These are phyloP conservation scores for Heracleum sosnowskyi DNA, from an alignment of 129 eudicot species.

Conservation along the genomic window DNA sequence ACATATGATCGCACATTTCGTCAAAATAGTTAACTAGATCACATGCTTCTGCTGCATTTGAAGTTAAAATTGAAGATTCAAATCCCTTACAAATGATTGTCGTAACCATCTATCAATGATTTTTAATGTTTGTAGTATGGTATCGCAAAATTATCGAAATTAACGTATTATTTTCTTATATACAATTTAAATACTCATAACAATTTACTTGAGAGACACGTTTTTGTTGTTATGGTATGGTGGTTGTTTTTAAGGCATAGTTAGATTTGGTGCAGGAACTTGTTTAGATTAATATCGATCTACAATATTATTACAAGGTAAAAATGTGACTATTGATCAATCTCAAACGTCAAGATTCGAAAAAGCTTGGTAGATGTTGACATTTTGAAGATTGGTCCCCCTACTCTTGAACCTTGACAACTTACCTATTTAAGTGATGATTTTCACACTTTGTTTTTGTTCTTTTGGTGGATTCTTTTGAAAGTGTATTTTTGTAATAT, in stretches of 20 bases:
- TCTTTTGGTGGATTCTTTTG: not conserved
- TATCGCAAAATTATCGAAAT: no score
- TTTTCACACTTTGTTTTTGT: not conserved
- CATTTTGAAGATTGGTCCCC: conserved; percentile 6
- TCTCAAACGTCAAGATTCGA: not conserved
- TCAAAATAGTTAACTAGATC: no score
- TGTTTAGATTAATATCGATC: not conserved
- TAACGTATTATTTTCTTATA: no score
- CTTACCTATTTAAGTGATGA: not conserved
- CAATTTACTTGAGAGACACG: no score
- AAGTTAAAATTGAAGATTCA: no score
- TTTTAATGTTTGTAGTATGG: no score
- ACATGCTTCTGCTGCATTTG: no score
- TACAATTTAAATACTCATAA: no score
- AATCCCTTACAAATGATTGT: no score
- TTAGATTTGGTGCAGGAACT: not conserved
- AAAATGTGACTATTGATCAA: not conserved
- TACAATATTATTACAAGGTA: not conserved
- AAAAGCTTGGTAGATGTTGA: not conserved
- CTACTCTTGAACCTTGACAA: not conserved
- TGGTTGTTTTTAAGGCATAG: no score
- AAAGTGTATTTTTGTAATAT: no score
- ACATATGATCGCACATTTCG: not conserved
- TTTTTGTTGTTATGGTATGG: not conserved
- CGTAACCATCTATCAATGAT: no score